Base-by-base conservation (phyloP, 129 eudicot species). In the Sambucus nigra region DNA sequence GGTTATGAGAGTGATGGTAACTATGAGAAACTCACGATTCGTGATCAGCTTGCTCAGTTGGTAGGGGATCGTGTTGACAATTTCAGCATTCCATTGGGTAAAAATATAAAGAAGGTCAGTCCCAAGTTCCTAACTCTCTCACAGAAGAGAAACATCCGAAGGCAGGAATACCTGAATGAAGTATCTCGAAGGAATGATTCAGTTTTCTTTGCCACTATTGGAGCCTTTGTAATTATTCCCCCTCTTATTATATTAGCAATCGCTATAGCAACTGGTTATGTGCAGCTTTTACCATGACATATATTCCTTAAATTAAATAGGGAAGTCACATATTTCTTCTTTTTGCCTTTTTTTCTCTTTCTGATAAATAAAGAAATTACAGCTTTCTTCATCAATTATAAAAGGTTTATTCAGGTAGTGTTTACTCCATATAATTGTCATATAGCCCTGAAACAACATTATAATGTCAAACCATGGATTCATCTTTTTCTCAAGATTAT, bases 161-260 rank as follows among this genome's bases (percentile, higher is more conserved):
- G 98, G 58, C 98, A 91, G 66, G 51, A 80, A 52, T 85, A 85
- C 59, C 68, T 82, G 69, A 69, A 91, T 44, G 87, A 91, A 66
- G 98, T 91, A 33, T 91, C 98, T 14, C 70, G 28, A 69, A 76
- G 98, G 69, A 91, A 91, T 52, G 98, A 91, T 63, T 33, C 87
- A 0, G 79, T 66, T 61, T 79, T 85, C 69, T 91, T 91, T 25
- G 89, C 94, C 59, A 82, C 86, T 18, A 73, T 91, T 31, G 98
- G 98, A 31, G 95, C 98, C 17, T 85, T 91, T 73, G 94, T 91
- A 21, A 60, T 91, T 28, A 61, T 91, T 46, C 98, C 98, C 13
- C 98, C 98, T 23, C 27, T 86, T 42, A 51, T 85, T 40, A 85
- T 82, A 69, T 64, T 91, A 68, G 98, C 81, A 18, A 65, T 85